Percentiles rank a stretch among this genome's conserved stretches.
Evolutionary conservation across 148 eudicot species (phyloP).

Genomic region (Camellia japonica): DNA sequence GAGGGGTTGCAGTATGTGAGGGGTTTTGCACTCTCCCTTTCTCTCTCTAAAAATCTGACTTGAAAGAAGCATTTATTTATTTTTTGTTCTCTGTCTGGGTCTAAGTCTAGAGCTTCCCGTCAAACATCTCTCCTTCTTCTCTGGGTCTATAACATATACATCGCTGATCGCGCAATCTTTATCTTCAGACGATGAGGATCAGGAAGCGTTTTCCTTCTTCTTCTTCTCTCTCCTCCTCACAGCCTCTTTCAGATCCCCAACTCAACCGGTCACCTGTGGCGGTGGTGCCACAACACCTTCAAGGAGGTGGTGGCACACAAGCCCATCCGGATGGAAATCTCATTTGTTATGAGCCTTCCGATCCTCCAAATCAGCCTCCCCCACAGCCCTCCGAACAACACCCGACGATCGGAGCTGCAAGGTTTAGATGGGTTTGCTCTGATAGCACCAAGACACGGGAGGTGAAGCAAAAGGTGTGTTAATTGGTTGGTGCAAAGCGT

Average conservation of each 20-base stretch:
- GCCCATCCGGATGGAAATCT: background rate
- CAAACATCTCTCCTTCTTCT: background rate
- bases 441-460: background rate
- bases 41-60: constrained; percentile 16
- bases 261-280: constrained; percentile 38
- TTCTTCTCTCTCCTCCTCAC: constrained; percentile 43
- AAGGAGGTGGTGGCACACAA: background rate
- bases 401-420: constrained; percentile 26
- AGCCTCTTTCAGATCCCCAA: constrained; percentile 47
- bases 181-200: constrained; percentile 50
- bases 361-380: constrained; percentile 29
- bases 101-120: background rate
- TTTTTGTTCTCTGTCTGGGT: background rate
- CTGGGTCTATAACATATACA: background rate
- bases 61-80: background rate
- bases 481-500: background rate
- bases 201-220: constrained; percentile 56
- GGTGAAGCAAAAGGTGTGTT: constrained; percentile 11
- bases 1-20: constrained; percentile 14
- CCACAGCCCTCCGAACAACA: constrained; percentile 24
- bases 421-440: constrained; percentile 8
- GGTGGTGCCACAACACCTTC: constrained; percentile 21
- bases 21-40: constrained; percentile 1
- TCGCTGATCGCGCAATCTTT: background rate
- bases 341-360: constrained; percentile 27